Evolutionary conservation across 768 basidiomycete species (phyloP), one percentile per base, ranked within the genome.

Genomic region (Boletus fagicola): DNA sequence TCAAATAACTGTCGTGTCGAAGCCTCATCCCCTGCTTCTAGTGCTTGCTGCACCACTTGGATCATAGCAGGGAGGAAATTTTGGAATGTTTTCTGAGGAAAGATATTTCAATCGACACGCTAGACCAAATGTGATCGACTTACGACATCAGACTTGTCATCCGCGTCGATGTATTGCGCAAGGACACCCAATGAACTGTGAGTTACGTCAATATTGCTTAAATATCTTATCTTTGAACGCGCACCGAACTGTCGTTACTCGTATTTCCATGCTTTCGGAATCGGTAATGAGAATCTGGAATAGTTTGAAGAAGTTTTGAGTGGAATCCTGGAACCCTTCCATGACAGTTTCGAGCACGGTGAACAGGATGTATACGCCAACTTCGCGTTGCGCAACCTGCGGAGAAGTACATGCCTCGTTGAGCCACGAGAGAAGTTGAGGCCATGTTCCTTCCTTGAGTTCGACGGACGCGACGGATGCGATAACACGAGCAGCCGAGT

Each of bases 401-500:
- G 81, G 63, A 9, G 94, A 89, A 40, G 78, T 79, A 59, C 90
- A 89, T 10, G 91, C 86, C 61, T 86, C 80, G 65, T 90, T 82
- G 36, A 99, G 82, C 80, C 90, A 94, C 5, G 92, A 91, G 30
- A 98, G 81, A 46, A 99, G 88, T 55, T 86, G 80, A 2, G 88
- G 81, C 97, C 97, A 98, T 61, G 83, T 80, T 63, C 85, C 84
- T 53, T 80, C 70, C 16, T 87, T 83, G 57, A 98, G 80, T 71
- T 99, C 97, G 68, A 94, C 83, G 53, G 85, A 82, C 20, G 95
- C 96, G 74, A 98, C 90, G 57, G 93, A 88, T 43, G 96, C 92
- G 60, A 98, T 84, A 56, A 96, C 90, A 47, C 97, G 92, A 24
- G 96, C 91, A 47, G 89, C 84, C 11, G 95, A 90, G 72, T 98